Evolutionary conservation across 2,329 filamentous ascomycete species (phyloP).

Genomic region (Xylaria sp.): DNA sequence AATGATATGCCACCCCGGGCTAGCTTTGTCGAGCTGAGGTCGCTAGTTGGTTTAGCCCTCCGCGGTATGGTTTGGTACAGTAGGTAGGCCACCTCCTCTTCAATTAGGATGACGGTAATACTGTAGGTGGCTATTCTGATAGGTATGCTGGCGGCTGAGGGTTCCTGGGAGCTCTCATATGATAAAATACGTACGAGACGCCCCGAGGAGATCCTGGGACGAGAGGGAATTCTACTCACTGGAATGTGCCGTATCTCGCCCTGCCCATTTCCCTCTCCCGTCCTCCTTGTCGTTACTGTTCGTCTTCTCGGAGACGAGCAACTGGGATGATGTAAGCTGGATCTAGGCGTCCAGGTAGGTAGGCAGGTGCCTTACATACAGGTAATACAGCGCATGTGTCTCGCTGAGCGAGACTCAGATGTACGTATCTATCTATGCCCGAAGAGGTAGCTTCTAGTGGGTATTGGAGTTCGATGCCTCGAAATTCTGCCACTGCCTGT

Average conservation of each 20-base stretch:
- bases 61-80: constrained; percentile 27
- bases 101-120: constrained; percentile 30
- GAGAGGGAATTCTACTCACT: constrained; percentile 18
- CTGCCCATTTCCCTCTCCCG: neutral
- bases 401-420: constrained; percentile 33
- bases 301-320: constrained; percentile 9
- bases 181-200: neutral
- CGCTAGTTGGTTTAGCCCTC: constrained; percentile 38
- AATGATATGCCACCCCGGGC: constrained; percentile 42
- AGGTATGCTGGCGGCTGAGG: constrained; percentile 28
- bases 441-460: constrained; percentile 19
- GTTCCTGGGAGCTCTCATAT: constrained; percentile 37
- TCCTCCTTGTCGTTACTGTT: neutral
- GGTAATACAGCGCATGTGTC: constrained; percentile 17
- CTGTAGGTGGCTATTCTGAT: constrained; percentile 21
- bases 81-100: constrained; percentile 29
- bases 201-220: constrained; percentile 13
- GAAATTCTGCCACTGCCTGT: constrained; percentile 35
- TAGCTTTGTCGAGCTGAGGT: constrained; percentile 48
- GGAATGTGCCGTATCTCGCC: constrained; percentile 11
- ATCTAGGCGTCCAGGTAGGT: constrained; percentile 1
- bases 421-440: constrained; percentile 18
- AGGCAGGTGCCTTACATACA: constrained; percentile 23
- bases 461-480: constrained; percentile 21
- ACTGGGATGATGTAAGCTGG: constrained; percentile 21